Evolutionary conservation across 1,284 basidiomycete genomes (phyloP).

Genomic region (Inonotus obliquus): DNA sequence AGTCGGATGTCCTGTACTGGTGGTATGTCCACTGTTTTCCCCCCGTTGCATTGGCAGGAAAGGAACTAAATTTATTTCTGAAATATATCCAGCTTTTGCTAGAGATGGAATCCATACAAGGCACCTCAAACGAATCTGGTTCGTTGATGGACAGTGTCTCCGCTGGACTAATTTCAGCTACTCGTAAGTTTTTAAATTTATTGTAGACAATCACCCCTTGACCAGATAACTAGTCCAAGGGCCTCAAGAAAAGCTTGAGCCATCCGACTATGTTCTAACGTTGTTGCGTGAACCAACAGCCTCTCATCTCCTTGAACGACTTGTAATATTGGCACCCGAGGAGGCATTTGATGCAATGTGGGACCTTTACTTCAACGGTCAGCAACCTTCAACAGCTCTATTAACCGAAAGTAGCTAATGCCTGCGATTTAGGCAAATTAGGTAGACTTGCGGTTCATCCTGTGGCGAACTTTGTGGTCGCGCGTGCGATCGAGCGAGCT

Average conservation of each 20-base stretch:
- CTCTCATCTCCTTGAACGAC: slow-evolving; percentile 81
- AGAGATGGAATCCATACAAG: slow-evolving; percentile 70
- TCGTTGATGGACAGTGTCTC: slow-evolving; percentile 82
- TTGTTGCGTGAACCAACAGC: slow-evolving; percentile 81
- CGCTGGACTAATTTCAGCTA: slow-evolving; percentile 70
- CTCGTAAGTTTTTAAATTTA: slow-evolving; percentile 42
- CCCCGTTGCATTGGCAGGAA: neutral
- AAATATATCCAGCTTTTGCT: slow-evolving; percentile 60
- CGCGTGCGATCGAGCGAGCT: slow-evolving; percentile 66
- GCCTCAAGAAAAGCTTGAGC: slow-evolving; percentile 33
- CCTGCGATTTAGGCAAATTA: slow-evolving; percentile 42
- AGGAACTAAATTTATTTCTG: neutral
- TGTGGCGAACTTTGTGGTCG: slow-evolving; percentile 88
- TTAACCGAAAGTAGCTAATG: neutral
- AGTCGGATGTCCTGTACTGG: slow-evolving; percentile 68
- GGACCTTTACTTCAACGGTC: slow-evolving; percentile 64
- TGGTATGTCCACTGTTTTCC: slow-evolving; percentile 53
- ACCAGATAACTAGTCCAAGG: slow-evolving; percentile 32
- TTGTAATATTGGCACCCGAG: slow-evolving; percentile 60
- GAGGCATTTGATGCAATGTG: slow-evolving; percentile 68
- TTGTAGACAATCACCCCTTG: neutral
- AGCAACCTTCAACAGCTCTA: slow-evolving; percentile 7
- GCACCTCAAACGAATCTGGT: slow-evolving; percentile 50
- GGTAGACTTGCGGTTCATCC: slow-evolving; percentile 75
- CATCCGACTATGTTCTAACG: slow-evolving; percentile 74